Base-by-base conservation (phyloP, 2,329 filamentous ascomycete genomes). In the Ascochyta fabae region DNA sequence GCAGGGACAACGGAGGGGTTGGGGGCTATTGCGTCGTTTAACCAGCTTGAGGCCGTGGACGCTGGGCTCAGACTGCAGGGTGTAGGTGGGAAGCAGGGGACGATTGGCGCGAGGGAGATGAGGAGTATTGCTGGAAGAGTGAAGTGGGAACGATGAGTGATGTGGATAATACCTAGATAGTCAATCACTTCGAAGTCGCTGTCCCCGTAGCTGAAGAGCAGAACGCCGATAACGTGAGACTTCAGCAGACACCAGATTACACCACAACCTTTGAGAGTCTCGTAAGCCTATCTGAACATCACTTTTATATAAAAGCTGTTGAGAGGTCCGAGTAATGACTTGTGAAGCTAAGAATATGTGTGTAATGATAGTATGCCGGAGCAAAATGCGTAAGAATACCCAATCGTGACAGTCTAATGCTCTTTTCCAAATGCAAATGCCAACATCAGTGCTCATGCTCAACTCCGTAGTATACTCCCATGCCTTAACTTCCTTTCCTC, bases 41-140 rank as follows among this genome's bases (percentile, higher is more conserved):
- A 60, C 15, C 48, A 49, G 22, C 48, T 69, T 5, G 66, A 69
- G 51, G 49, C 61, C 7, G 55, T 62, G 6, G 54, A 55, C 49
- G 66, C 66, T 27, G 62, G 60, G 10, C 24, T 65, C 45, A 56
- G 59, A 41, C 47, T 59, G n/a, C 64, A 63, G 33, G 65, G 56
- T 4, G 8, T 53, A 5, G 53, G 48, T 23, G 64, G 59, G n/a
- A 54, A 40, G 19, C 43, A 49, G 22, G 66, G 64, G 0, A 59
- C 59, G 41, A 65, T 67, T 45, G 63, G 61, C 15, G 46, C 46
- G 19, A 54, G 47, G 40, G 48, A 29, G 15, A 27, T 29, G 31
- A 54, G 52, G n/a, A 57, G 62, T 41, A 12, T 65, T 29, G 60
- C 60, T 45, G 59, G 60, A 7, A 51, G 61, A 38, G 31, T 63